Conservation (phyloP, 2,329 filamentous ascomycete genomes). For the Aspergillus sp. region DNA sequence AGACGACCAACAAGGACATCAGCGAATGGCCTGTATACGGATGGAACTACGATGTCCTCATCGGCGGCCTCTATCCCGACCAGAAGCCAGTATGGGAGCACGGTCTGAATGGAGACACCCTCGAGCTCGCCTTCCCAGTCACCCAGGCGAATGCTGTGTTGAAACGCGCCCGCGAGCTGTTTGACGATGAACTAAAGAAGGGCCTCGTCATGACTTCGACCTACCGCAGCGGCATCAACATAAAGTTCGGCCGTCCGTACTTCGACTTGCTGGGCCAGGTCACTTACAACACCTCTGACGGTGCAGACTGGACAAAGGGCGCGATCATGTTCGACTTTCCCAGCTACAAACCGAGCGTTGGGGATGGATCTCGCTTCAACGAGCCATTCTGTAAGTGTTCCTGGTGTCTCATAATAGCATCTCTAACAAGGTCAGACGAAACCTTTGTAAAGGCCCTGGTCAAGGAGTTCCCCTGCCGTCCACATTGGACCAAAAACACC, state of each 20-base stretch:
- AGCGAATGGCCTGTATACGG: conserved; percentile 13
- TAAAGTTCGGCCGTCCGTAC: conserved; percentile 15
- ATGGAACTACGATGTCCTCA: conserved; percentile 16
- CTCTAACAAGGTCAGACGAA: conserved; percentile 5
- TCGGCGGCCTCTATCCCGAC: conserved; percentile 13
- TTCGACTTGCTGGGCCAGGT: conserved; percentile 14
- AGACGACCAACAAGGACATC: conserved; percentile 13
- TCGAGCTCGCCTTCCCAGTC: conserved; percentile 12
- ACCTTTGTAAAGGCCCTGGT: conserved; percentile 3
- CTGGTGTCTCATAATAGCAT: no score
- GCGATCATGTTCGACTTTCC: conserved; percentile 16
- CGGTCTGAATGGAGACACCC: conserved; percentile 9
- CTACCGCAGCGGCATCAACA: conserved; percentile 15
- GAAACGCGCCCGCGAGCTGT: conserved; percentile 10
- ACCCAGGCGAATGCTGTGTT: conserved; percentile 10
- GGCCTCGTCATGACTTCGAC: conserved; percentile 13
- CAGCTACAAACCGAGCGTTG: conserved; percentile 8
- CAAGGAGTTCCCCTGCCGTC: conserved; percentile 13
- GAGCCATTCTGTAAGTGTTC: conserved; percentile 11
- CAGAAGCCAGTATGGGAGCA: conserved; percentile 14
- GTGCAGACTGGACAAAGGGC: conserved; percentile 13
- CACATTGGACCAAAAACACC: conserved; percentile 16
- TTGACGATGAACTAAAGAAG: conserved; percentile 12
- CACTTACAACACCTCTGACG: conserved; percentile 13
- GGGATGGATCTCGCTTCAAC: conserved; percentile 9